Evolutionary conservation across 257 asterid species (phyloP), one percentile per base, ranked within the genome.

Genomic region (Nicotiana tabacum): DNA sequence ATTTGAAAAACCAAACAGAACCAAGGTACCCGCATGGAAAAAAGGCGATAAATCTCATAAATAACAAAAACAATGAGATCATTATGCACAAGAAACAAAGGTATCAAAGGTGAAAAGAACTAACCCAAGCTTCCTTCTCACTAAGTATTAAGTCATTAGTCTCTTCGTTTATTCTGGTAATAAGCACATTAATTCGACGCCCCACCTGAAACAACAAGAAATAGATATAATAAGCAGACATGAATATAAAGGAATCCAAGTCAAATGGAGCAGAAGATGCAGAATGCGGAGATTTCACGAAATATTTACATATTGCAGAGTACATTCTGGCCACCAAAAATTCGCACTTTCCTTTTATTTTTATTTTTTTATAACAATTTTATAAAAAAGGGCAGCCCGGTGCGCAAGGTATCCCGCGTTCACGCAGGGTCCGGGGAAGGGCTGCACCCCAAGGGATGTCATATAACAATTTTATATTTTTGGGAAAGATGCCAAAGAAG

Each of bases 131-230:
- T 56, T 87, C 92, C 91, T 91, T 94, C 88, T 96, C 99, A 69
- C 97, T 96, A 87, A 96, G 97, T 84, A 96, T 89, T 87, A 96
- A 91, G 90, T 96, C 97, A 67, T 96, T 93, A 32, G 99, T 96
- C 66, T 92, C 98, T 88, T 90, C 95, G 18, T 94, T 93, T 83
- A 93, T 91, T 89, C 98, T 90, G 79, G 92, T 91, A 87, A 96
- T 94, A 61, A 84, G 90, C 69, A 94, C 98, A 82, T 86, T 84
- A 70, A 94, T 82, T 83, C 88, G 90, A 65, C 98, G 90, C 29
- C 98, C 97, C 70, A 96, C 99, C 99, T 96, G 87, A 83, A 89
- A 79, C 51, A 82, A 81, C 82, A 83, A 81, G 57, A 29, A 18
- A 0, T 0, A 29, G 78, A 17, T 32, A 74, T 51, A 51, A 0